Evolutionary conservation across 225 moss, liverwort and hornwort species (phyloP).

Genomic region (Climacium dendroides): DNA sequence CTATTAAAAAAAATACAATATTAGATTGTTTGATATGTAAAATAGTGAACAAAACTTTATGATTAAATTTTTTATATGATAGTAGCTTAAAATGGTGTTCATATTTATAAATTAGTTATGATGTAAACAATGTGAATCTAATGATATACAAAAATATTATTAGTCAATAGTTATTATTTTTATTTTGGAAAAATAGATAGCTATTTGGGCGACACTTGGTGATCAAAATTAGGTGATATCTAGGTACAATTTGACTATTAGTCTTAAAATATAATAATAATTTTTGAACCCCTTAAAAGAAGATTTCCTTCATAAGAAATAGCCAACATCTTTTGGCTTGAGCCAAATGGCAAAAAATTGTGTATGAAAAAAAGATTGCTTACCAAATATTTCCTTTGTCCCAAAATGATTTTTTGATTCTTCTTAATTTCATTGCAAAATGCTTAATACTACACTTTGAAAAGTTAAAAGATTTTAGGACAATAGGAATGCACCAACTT

Average conservation of each 20-base stretch:
- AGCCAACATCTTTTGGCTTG: accelerated
- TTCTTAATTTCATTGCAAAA: background rate
- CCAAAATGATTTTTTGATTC: background rate
- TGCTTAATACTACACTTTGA: background rate
- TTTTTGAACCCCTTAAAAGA: accelerated
- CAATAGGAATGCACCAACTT: background rate
- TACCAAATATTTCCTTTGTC: background rate
- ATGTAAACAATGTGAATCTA: background rate
- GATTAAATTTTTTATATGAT: background rate
- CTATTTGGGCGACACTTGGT: too few relatives aligned
- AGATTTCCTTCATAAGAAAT: background rate
- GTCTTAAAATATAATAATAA: background rate
- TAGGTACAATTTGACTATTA: too few relatives aligned
- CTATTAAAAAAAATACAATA: background rate
- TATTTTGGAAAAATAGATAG: background rate
- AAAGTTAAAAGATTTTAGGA: accelerated
- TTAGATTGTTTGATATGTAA: background rate
- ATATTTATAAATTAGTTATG: background rate
- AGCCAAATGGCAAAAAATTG: background rate
- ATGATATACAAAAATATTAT: background rate
- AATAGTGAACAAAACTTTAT: too few relatives aligned
- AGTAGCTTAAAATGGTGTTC: background rate
- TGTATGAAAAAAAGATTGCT: accelerated
- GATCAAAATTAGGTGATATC: accelerated
- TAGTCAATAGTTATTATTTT: background rate